These are phyloP conservation scores for Malania oleifera DNA, from an alignment of 164 flowering plant species.

Conservation along the genomic window DNA sequence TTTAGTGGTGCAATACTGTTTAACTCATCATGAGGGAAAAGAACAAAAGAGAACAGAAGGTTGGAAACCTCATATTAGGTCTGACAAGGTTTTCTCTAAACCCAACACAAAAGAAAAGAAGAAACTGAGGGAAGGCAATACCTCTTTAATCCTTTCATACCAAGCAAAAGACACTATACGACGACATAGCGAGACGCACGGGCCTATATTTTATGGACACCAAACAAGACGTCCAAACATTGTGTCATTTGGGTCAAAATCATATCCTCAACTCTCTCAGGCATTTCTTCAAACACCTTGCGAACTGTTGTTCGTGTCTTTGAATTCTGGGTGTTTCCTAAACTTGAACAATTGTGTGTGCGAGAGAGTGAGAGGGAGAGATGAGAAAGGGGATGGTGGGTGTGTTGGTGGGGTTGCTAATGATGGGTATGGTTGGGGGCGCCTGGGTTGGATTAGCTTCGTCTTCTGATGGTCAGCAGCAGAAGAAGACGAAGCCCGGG, in stretches of 20 bases:
- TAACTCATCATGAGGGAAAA: no score
- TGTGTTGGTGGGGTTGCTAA: background rate
- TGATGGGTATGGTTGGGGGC: background rate
- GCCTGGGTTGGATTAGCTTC: background rate
- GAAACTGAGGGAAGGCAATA: background rate
- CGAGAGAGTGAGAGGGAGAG: background rate
- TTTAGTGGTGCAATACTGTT: no score
- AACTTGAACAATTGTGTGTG: background rate
- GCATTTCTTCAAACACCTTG: background rate
- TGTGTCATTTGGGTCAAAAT: background rate
- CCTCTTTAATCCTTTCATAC: background rate
- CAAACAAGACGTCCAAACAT: background rate
- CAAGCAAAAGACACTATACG: background rate
- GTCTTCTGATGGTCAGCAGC: slow-evolving; percentile 16
- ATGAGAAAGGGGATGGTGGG: no score
- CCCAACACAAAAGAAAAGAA: background rate
- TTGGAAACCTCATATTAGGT: no score
- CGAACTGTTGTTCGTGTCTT: background rate
- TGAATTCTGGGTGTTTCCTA: background rate
- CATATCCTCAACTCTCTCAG: background rate
- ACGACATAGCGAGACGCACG: background rate
- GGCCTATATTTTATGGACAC: no score
- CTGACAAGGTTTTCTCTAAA: background rate
- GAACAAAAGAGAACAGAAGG: no score
- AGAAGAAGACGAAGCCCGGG: slow-evolving; percentile 20